These are phyloP conservation scores for Verticillium zaregamsianum DNA, from an alignment of 2,329 filamentous ascomycete genomes.

Conservation along the genomic window DNA sequence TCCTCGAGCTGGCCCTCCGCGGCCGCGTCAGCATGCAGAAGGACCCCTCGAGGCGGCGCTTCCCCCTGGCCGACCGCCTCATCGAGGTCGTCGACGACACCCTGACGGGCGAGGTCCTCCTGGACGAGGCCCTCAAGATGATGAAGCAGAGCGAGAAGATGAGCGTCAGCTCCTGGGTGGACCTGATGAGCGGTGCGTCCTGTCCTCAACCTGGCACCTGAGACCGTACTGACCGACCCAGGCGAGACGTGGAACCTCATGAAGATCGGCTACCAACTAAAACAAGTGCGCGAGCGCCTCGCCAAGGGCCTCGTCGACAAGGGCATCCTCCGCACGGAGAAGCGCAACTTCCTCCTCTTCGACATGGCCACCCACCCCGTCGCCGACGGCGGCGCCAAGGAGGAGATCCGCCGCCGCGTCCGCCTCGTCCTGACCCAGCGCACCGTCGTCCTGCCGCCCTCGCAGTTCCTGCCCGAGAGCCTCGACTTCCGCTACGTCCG, in stretches of 20 bases:
- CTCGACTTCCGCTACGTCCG: slow-evolving; percentile 91
- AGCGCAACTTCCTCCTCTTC: slow-evolving; percentile 98
- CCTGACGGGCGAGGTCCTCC: slow-evolving; percentile 90
- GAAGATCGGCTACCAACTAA: slow-evolving; percentile 99
- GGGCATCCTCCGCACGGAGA: slow-evolving; percentile 95
- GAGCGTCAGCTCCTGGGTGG: slow-evolving; percentile 99
- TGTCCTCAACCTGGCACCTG: background rate
- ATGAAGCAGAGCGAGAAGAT: slow-evolving; percentile 99
- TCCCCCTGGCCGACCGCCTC: slow-evolving; percentile 85
- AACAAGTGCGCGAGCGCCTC: slow-evolving; percentile 95
- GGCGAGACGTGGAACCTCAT: slow-evolving; percentile 99
- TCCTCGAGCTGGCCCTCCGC: slow-evolving; percentile 93
- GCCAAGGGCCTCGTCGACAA: slow-evolving; percentile 98
- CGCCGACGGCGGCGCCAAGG: slow-evolving; percentile 92
- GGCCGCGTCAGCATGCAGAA: slow-evolving; percentile 98
- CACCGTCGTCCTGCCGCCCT: slow-evolving; percentile 82
- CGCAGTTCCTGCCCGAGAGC: slow-evolving; percentile 87
- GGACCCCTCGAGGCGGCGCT: slow-evolving; percentile 85
- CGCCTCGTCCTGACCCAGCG: slow-evolving; percentile 89
- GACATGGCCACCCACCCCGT: slow-evolving; percentile 99
- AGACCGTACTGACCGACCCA: slow-evolving; percentile 30
- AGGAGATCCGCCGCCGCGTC: slow-evolving; percentile 90
- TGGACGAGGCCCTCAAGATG: slow-evolving; percentile 98
- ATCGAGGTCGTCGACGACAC: slow-evolving; percentile 98
- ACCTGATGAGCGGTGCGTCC: slow-evolving; percentile 88